Evolutionary conservation across 768 basidiomycete species (phyloP), one percentile per base, ranked within the genome.

Genomic region (Hirschioporus abietinus): DNA sequence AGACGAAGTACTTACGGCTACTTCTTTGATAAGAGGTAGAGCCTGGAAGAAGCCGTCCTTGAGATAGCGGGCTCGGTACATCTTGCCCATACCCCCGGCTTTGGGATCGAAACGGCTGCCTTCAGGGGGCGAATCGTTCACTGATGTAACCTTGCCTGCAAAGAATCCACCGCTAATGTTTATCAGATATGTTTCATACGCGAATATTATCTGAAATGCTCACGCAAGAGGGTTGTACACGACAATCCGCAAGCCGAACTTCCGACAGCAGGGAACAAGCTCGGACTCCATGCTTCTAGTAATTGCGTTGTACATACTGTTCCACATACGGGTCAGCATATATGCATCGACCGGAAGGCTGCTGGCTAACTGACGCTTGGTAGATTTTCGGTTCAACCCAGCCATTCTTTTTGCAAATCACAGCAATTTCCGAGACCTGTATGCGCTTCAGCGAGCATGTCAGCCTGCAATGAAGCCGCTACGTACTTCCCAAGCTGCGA

Each of bases 371-470:
- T 15, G 75, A 83, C 77, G 83, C 85, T 74, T 84, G 81, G 68
- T 88, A 88, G 6, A 82, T 83, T 26, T 81, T 84, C 1, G 86
- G 86, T 68, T 80, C 76, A 15, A 87, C 79, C 68, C 81, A 88
- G 1, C 82, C 82, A 24, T 86, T 84, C 2, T 78, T 76, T 63
- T 78, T 83, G 74, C 85, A 86, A 30, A 88, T 87, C 0, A 79
- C 78, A 0, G 86, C 82, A 26, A 88, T 80, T 70, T 87, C 86
- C 2, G 86, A 85, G 17, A 87, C 85, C 80, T 82, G 64, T 1
- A 2, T 60, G 25, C n/a, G 10, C 35, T 9, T 64, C 24, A 18
- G 65, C 15, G 52, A 17, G 18, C 1, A 34, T 17, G 15, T 9
- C 3, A 27, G 25, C 24, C 24, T 25, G 8, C 18, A 64, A 52